A percentile compares a stretch with the other conserved stretches of the same genome.
Conservation (phyloP, 768 basidiomycete species). For the Collybia mongolica region DNA sequence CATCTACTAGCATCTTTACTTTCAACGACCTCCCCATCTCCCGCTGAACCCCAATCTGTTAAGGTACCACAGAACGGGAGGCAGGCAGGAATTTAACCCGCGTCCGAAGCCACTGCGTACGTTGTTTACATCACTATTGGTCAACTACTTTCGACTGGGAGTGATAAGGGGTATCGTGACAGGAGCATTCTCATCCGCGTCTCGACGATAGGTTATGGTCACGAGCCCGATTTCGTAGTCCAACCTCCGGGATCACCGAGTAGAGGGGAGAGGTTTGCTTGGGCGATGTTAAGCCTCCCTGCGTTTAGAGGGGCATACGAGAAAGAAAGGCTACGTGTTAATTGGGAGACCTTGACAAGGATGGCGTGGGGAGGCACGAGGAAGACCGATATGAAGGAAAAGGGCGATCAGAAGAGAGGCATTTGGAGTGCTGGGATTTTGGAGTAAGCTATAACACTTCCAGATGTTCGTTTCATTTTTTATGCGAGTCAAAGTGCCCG, state of each 20-base stretch:
- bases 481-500: no score
- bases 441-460: slow-evolving; percentile 9
- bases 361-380: slow-evolving; percentile 17
- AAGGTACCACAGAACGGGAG: slow-evolving; percentile 77
- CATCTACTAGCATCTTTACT: slow-evolving; percentile 81
- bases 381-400: no score
- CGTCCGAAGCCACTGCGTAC: slow-evolving; percentile 85
- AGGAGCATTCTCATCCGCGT: slow-evolving; percentile 46
- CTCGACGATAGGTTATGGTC: slow-evolving; percentile 43
- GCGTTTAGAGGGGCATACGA: slow-evolving; percentile 37
- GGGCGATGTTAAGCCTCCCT: slow-evolving; percentile 35
- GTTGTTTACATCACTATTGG: slow-evolving; percentile 24
- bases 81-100: slow-evolving; percentile 83
- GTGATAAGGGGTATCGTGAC: not conserved
- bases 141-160: not conserved
- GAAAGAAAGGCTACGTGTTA: slow-evolving; percentile 31
- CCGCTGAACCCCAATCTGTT: slow-evolving; percentile 49
- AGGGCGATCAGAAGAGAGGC: slow-evolving; percentile 10
- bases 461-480: not conserved
- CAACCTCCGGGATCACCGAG: slow-evolving; percentile 31
- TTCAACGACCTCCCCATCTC: slow-evolving; percentile 54
- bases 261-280: slow-evolving; percentile 38
- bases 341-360: slow-evolving; percentile 27
- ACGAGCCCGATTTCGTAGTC: slow-evolving; percentile 43
- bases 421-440: not conserved